Percentiles rank a stretch among this genome's conserved stretches.
These are phyloP conservation scores for Penicillium brasilianum DNA, from an alignment of 2,329 filamentous ascomycete genomes.

Conservation along the genomic window DNA sequence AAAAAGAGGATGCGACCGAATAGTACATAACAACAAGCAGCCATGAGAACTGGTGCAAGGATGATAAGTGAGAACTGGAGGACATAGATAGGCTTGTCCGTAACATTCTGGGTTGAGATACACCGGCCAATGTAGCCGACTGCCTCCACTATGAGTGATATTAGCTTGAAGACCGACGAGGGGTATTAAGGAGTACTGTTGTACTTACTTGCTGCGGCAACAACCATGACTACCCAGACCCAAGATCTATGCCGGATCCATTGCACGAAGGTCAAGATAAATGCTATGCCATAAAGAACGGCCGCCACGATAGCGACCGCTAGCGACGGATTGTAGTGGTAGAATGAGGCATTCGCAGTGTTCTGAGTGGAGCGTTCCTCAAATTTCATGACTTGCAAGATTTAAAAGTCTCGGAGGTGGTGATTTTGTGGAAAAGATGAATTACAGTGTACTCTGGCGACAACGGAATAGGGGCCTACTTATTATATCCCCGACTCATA, in stretches of 20 bases:
- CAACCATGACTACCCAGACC: slow-evolving; percentile 42
- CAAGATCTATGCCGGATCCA: slow-evolving; percentile 40
- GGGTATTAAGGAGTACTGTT: not conserved
- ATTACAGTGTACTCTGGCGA: not conserved
- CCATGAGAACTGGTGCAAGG: slow-evolving; percentile 48
- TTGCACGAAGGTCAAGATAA: slow-evolving; percentile 36
- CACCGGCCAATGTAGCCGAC: slow-evolving; percentile 44
- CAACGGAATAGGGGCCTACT: not conserved
- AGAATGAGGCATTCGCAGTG: slow-evolving; percentile 20
- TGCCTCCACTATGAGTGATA: slow-evolving; percentile 43
- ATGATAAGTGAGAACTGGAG: slow-evolving; percentile 47
- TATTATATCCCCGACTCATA: not conserved
- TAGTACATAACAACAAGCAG: slow-evolving; percentile 47
- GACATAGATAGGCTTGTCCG: slow-evolving; percentile 36
- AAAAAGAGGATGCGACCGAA: slow-evolving; percentile 49
- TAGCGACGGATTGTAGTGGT: slow-evolving; percentile 37
- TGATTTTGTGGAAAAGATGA: not conserved
- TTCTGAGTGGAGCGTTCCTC: not conserved
- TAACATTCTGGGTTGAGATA: slow-evolving; percentile 35
- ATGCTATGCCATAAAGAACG: slow-evolving; percentile 33
- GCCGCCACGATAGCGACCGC: slow-evolving; percentile 36
- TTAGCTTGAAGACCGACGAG: not conserved
- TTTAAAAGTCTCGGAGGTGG: not conserved
- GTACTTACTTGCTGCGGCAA: slow-evolving; percentile 38
- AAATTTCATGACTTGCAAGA: not conserved